phyloP scores from a whole-genome alignment of 1,284 basidiomycete genomes.

The Trichosporon asahii region DNA sequence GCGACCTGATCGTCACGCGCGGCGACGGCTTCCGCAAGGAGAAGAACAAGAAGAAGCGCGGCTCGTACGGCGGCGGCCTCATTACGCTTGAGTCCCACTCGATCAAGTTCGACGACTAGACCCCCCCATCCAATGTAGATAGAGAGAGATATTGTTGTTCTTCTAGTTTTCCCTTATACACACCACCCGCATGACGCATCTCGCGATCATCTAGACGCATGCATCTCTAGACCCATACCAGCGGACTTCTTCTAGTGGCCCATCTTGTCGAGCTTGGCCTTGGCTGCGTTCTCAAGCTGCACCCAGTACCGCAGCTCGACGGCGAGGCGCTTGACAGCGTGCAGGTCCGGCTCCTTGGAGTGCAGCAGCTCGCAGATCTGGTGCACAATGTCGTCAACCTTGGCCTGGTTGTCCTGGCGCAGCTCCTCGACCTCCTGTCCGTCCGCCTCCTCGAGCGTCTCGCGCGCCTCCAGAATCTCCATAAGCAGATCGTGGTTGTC shows the following conservation, averaged over 20 bases:
- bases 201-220: background rate
- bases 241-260: background rate
- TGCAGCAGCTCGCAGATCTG: constrained; percentile 54
- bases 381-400: constrained; percentile 56
- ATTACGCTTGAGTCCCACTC: constrained; percentile 83
- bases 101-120: constrained; percentile 67
- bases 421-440: constrained; percentile 59
- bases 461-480: constrained; percentile 77
- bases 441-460: constrained; percentile 67
- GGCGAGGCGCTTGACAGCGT: constrained; percentile 59
- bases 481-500: constrained; percentile 70
- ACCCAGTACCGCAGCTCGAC: constrained; percentile 73
- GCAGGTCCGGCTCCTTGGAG: constrained; percentile 57
- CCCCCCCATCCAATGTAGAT: background rate
- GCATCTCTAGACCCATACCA: background rate
- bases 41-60: constrained; percentile 99
- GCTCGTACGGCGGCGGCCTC: constrained; percentile 84
- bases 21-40: constrained; percentile 96
- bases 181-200: background rate
- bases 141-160: constrained; percentile 9
- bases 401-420: constrained; percentile 60
- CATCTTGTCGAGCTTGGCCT: constrained; percentile 39
- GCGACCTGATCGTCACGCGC: constrained; percentile 86
- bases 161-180: constrained; percentile 5
- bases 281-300: constrained; percentile 68